Evolutionary conservation across 805 yeast species (phyloP).

Genomic region (Wickerhamiella domercqiae): DNA sequence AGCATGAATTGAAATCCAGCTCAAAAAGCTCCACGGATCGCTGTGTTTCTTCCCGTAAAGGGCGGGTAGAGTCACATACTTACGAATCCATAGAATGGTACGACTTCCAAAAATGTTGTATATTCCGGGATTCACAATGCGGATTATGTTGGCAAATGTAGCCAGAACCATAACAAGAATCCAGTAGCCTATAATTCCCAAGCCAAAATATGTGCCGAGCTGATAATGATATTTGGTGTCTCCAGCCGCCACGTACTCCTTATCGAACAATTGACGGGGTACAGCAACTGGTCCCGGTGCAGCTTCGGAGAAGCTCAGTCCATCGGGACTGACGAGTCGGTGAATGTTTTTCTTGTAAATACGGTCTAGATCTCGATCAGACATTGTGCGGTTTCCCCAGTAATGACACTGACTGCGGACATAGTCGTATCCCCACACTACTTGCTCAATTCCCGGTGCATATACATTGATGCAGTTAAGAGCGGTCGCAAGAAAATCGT

Average conservation of each 20-base stretch:
- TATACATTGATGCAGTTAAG: conserved; percentile 18
- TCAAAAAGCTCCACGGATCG: conserved; percentile 16
- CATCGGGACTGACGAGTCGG: conserved; percentile 6
- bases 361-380: conserved; percentile 16
- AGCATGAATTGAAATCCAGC: conserved; percentile 13
- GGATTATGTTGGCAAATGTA: conserved; percentile 12
- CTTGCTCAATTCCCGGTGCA: conserved; percentile 15
- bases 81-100: conserved; percentile 15
- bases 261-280: conserved; percentile 7
- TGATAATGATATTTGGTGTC: conserved; percentile 20
- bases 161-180: conserved; percentile 17
- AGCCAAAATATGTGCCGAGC: conserved; percentile 21
- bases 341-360: conserved; percentile 21
- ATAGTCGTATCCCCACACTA: conserved; percentile 17
- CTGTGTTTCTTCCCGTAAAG: conserved; percentile 19
- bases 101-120: conserved; percentile 22
- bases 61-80: conserved; percentile 23
- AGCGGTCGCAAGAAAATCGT: conserved; percentile 21
- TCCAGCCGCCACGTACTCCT: conserved; percentile 15
- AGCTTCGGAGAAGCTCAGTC: conserved; percentile 2
- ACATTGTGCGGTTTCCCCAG: conserved; percentile 18
- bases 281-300: conserved; percentile 12
- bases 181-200: conserved; percentile 23
- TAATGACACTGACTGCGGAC: conserved; percentile 20
- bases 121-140: conserved; percentile 15